A percentile compares a stretch with the other conserved stretches of the same genome.
phyloP scores from a whole-genome alignment of 306 rosid species.

The Lupinus albus region DNA sequence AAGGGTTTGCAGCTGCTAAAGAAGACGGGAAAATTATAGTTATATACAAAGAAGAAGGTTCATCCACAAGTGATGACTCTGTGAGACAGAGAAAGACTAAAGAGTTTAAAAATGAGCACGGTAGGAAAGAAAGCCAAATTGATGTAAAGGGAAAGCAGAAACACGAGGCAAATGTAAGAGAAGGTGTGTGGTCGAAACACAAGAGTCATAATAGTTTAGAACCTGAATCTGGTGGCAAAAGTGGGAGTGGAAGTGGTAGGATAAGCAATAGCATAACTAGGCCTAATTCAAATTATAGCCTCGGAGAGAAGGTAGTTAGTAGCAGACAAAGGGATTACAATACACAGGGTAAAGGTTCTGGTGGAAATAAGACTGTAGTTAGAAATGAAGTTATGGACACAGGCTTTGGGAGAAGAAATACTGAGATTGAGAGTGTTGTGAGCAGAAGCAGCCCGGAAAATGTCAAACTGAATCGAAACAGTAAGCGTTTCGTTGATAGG shows the following conservation, averaged over 20 bases:
- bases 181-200: conserved; percentile 38
- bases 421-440: conserved; percentile 40
- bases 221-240: conserved; percentile 38
- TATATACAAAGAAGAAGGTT: conserved; percentile 30
- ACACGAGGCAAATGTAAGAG: conserved; percentile 34
- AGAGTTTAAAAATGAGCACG: conserved; percentile 41
- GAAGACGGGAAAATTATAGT: conserved; percentile 30
- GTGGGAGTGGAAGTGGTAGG: conserved; percentile 40
- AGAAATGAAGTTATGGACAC: conserved; percentile 23
- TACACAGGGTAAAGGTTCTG: conserved; percentile 36
- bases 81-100: conserved; percentile 32
- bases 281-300: conserved; percentile 18
- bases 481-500: conserved; percentile 36
- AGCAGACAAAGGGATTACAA: conserved; percentile 40
- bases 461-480: conserved; percentile 44
- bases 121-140: conserved; percentile 35
- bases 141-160: conserved; percentile 42
- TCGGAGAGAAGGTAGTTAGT: conserved; percentile 28
- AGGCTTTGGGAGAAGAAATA: conserved; percentile 40
- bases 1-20: conserved; percentile 33
- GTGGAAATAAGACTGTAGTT: conserved; percentile 41
- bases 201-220: conserved; percentile 39
- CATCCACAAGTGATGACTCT: conserved; percentile 16
- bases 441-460: conserved; percentile 34
- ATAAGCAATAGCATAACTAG: conserved; percentile 10